Percentiles rank a stretch among this genome's conserved stretches.
Evolutionary conservation across 768 basidiomycete genomes (phyloP).

Genomic region (Auriscalpium vulgare): DNA sequence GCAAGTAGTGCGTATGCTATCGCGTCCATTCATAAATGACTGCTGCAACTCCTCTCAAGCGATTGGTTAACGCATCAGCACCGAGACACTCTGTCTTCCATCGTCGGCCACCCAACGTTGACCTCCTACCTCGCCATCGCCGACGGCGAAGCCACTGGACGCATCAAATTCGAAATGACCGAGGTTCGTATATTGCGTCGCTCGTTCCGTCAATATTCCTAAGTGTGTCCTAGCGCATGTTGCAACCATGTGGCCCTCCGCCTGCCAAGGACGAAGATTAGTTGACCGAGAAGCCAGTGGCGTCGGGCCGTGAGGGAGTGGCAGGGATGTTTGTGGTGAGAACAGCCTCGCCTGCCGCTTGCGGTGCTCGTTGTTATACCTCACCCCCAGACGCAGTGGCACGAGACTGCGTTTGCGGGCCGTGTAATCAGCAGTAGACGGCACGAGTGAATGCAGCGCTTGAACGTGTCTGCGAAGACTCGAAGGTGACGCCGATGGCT

Average conservation of each 20-base stretch:
- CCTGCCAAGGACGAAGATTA: conserved; percentile 72
- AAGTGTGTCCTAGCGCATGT: conserved; percentile 32
- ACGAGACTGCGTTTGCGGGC: background rate
- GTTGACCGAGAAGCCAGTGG: background rate
- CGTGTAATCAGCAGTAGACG: background rate
- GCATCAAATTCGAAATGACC: conserved; percentile 89
- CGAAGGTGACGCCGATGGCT: no score
- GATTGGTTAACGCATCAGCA: conserved; percentile 98
- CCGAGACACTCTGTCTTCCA: conserved; percentile 88
- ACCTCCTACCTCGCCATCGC: conserved; percentile 86
- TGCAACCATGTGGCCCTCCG: conserved; percentile 50
- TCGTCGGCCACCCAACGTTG: conserved; percentile 85
- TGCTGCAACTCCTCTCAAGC: conserved; percentile 32
- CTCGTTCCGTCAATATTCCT: background rate
- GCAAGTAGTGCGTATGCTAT: conserved; percentile 71
- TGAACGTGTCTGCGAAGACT: no score
- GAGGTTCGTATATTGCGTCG: conserved; percentile 51
- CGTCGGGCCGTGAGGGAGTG: no score
- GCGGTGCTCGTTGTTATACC: no score
- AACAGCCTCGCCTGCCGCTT: no score
- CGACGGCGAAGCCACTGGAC: conserved; percentile 87
- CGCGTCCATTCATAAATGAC: no score
- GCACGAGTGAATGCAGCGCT: background rate
- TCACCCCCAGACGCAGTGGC: background rate
- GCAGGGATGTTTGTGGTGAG: no score